Base-by-base conservation (phyloP, 306 rosid genomes). In the Astragalus glycyphyllos region DNA sequence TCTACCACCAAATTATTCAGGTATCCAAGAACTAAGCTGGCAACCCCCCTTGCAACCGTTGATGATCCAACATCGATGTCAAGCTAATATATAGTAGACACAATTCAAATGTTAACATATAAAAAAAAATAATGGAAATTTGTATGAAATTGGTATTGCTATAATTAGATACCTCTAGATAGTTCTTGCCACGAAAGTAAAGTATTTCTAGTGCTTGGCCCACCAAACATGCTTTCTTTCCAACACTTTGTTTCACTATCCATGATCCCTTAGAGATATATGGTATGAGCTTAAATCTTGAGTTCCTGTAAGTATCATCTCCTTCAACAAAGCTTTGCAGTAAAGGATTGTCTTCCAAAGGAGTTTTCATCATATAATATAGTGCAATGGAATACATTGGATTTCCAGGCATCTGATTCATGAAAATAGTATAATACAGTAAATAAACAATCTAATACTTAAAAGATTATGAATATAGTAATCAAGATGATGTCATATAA, bases 171-270 rank as follows among this genome's bases (percentile, higher is more conserved):
- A 86, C 98, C 96, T 92, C 98, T 8, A 92, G 61, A 79, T 88
- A 92, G 86, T 92, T 92, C 77, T 79, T 86, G 68, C 97, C 97
- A 3, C 90, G 92, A 38, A 75, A 48, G 72, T 92, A 88, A 61
- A 35, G 73, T 23, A 76, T 26, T 77, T 92, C 91, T 15, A 92
- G 81, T 0, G 90, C 88, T 85, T 92, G 97, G 5, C 96, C 93
- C 0, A 92, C 15, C 70, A 92, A 86, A 80, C 97, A 92, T 10
- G 98, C 92, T 71, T 90, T 92, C 83, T 86, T 92, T 40, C 97
- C 98, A 51, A 92, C 98, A 80, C 97, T 90, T 74, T 90, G 98
- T 76, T 92, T 92, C 8, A 90, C 98, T 71, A 92, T 92, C 98
- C 98, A 92, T 20, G 97, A 90, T 76, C 98, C 98, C 98, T 90